A percentile compares a stretch with the other conserved stretches of the same genome.
phyloP scores from a whole-genome alignment of 2,329 filamentous ascomycete species.

The Sarocladium oryzae region DNA sequence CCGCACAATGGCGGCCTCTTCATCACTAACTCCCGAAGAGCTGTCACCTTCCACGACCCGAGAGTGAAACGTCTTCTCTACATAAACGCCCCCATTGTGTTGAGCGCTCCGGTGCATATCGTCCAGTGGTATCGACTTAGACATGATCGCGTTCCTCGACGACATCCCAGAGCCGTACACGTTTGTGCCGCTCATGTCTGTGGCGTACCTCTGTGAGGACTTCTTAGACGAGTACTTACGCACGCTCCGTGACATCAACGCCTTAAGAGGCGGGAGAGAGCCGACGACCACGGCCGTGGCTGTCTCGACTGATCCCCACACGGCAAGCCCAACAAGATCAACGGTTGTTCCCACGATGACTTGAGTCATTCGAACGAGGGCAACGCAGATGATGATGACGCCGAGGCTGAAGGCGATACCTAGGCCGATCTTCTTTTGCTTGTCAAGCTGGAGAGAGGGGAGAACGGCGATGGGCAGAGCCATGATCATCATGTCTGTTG shows the following conservation, averaged over 20 bases:
- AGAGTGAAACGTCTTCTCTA: slow-evolving; percentile 13
- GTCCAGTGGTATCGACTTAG: slow-evolving; percentile 14
- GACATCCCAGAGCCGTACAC: neutral
- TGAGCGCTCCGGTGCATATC: slow-evolving; percentile 13
- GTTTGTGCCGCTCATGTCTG: neutral
- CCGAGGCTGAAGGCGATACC: slow-evolving; percentile 17
- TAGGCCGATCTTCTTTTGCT: slow-evolving; percentile 15
- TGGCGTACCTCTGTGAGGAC: neutral
- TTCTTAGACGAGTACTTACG: slow-evolving; percentile 12
- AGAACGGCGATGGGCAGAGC: slow-evolving; percentile 15
- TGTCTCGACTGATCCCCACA: slow-evolving; percentile 22
- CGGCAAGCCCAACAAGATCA: slow-evolving; percentile 18
- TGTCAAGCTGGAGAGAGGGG: slow-evolving; percentile 14
- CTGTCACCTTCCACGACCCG: slow-evolving; percentile 1
- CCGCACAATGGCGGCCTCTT: neutral
- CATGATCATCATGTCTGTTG: slow-evolving; percentile 16
- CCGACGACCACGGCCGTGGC: slow-evolving; percentile 17
- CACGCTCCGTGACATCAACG: slow-evolving; percentile 13
- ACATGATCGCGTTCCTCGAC: slow-evolving; percentile 10
- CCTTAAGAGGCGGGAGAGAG: slow-evolving; percentile 17
- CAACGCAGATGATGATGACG: slow-evolving; percentile 16
- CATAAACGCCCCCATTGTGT: slow-evolving; percentile 14
- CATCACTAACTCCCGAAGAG: slow-evolving; percentile 4
- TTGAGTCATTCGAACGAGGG: slow-evolving; percentile 18
- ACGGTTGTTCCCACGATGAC: slow-evolving; percentile 13